A percentile compares a stretch with the other conserved stretches of the same genome.
Conservation (phyloP, 148 eudicot genomes). For the Camellia lanceoleosa region DNA sequence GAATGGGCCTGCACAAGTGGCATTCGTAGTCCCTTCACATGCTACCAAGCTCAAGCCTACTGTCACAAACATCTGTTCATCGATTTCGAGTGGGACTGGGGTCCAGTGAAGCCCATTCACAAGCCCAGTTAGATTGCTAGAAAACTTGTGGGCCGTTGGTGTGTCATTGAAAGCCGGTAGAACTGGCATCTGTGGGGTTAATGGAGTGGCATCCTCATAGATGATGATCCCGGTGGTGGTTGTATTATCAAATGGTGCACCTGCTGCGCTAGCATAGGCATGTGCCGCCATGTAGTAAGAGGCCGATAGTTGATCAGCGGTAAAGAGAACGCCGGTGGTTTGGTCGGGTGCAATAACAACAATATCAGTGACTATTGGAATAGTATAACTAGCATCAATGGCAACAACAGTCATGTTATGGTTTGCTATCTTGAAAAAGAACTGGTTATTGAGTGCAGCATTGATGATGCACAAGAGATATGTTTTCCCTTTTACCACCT, state of each 20-base stretch:
- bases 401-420: constrained; percentile 68
- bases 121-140: constrained; percentile 44
- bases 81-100: constrained; percentile 30
- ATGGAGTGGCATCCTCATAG: constrained; percentile 22
- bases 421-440: constrained; percentile 66
- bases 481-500: constrained; percentile 50
- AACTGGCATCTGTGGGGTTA: constrained; percentile 39
- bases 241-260: constrained; percentile 37
- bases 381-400: constrained; percentile 65
- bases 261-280: constrained; percentile 39
- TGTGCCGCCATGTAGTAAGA: constrained; percentile 66
- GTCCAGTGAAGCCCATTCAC: constrained; percentile 41
- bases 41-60: constrained; percentile 46
- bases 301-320: constrained; percentile 36
- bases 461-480: constrained; percentile 73
- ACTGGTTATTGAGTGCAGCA: constrained; percentile 69
- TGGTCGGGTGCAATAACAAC: constrained; percentile 67
- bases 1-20: constrained; percentile 38
- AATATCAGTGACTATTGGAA: constrained; percentile 45
- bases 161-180: constrained; percentile 63
- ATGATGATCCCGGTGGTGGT: constrained; percentile 56
- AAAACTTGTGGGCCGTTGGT: constrained; percentile 48
- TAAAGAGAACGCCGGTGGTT: constrained; percentile 61
- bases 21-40: constrained; percentile 31
- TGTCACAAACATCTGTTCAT: constrained; percentile 59